Conservation (phyloP, 495 filamentous ascomycete genomes). For the Hypoxylon lienhwacheense region DNA sequence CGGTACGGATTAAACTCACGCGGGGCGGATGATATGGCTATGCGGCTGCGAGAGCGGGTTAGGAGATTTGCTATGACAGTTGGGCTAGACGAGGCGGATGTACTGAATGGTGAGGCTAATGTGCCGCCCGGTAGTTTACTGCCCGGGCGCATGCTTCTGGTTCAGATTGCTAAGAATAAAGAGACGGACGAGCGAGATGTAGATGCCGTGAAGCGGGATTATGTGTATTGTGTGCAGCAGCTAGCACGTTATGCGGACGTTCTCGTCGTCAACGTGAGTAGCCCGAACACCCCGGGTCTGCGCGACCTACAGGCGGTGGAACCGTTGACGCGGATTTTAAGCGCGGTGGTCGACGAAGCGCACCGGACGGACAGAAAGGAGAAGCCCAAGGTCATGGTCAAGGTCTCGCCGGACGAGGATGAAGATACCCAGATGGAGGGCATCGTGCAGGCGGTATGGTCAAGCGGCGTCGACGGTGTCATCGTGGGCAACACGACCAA, state of each 20-base stretch:
- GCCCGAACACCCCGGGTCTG: slow-evolving; percentile 91
- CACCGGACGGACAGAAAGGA: slow-evolving; percentile 63
- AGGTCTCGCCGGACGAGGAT: slow-evolving; percentile 95
- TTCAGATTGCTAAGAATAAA: slow-evolving; percentile 99
- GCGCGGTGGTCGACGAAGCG: slow-evolving; percentile 79
- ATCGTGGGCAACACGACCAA: slow-evolving; percentile 99
- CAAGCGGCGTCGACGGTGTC: slow-evolving; percentile 84
- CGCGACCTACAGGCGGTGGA: slow-evolving; percentile 79
- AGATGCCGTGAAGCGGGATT: slow-evolving; percentile 79
- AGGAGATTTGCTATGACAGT: slow-evolving; percentile 70
- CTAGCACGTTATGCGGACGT: slow-evolving; percentile 89
- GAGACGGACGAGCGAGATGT: slow-evolving; percentile 80
- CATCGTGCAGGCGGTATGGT: slow-evolving; percentile 83
- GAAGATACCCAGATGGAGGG: slow-evolving; percentile 76
- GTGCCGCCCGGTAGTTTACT: slow-evolving; percentile 71
- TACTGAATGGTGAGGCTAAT: slow-evolving; percentile 70
- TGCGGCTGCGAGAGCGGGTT: slow-evolving; percentile 74
- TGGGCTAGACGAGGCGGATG: slow-evolving; percentile 68
- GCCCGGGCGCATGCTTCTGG: slow-evolving; percentile 73
- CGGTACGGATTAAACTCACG: slow-evolving; percentile 92
- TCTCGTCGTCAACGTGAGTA: slow-evolving; percentile 93
- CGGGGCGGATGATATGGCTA: slow-evolving; percentile 84
- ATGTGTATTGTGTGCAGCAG: slow-evolving; percentile 79
- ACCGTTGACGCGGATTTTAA: slow-evolving; percentile 76
- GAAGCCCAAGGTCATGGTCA: slow-evolving; percentile 90